Evolutionary conservation across 2,329 filamentous ascomycete genomes (phyloP), one percentile per base, ranked within the genome.

Genomic region (Thielaviopsis punctulata): DNA sequence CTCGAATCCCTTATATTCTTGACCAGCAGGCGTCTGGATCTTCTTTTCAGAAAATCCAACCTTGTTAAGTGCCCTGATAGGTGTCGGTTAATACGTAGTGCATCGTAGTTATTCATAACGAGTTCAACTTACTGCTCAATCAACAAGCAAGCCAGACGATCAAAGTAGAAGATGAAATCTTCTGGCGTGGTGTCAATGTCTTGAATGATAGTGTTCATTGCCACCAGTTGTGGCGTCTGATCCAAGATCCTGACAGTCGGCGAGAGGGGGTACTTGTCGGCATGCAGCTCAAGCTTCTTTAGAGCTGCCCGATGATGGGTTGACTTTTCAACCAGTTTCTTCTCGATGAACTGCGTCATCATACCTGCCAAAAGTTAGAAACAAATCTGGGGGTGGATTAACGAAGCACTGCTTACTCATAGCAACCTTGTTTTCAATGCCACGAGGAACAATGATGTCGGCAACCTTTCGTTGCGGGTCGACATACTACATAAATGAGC

Each of bases 161-260:
- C 88, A 65, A 96, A 95, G 67, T 96, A 96, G 67, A 96, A 96
- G 56, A 95, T 86, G 63, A 95, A 96, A 60, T 96, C 89, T 62
- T 95, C 90, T 43, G 86, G 76, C 6, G 76, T 71, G 0, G 87
- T 90, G 47, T 80, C 75, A 18, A 85, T 82, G 59, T 92, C 77
- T 62, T 93, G 83, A 41, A 98, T 77, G 53, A 95, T 84, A 0
- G 89, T 95, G 63, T 86, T 89, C 77, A 98, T 95, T 46, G 81
- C 89, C 53, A 73, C 75, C 52, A 95, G 73, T 65, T 98, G 92
- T 8, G 81, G 76, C 1, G 85, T 94, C 56, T 85, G 76, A 44
- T 82, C 73, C 53, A 96, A 69, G 15, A 93, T 66, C 4, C 84
- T 71, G 33, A 94, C 84, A 58, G 84, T 86, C 1, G 78, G 65